Evolutionary conservation across 2,329 filamentous ascomycete species (phyloP), one percentile per base, ranked within the genome.

Genomic region (Alternaria brassicicola): DNA sequence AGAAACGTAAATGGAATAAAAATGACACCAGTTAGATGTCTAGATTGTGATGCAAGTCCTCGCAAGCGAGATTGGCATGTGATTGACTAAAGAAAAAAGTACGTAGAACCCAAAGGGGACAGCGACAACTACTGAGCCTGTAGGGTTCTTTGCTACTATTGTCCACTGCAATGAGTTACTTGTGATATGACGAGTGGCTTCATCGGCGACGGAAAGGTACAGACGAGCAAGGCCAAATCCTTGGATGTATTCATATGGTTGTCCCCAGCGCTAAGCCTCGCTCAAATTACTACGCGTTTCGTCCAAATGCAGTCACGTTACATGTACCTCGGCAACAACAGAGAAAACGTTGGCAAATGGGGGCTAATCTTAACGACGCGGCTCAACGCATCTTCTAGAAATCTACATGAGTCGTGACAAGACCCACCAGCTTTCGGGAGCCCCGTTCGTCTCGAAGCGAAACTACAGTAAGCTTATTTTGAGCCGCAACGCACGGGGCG

Each of bases 341-440:
- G 19, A 26, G 26, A 26, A 46, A 26, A 45, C 36, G 33, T 42
- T 33, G 23, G 21, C 31, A 33, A 13, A 36, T 38, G 41, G 19
- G 19, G 46, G 51, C 51, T 55, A 60, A 65, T 65, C 41, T 62
- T 42, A 57, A 57, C 39, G 50, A 53, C 55, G 53, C 55, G 61
- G 57, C 55, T 61, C 55, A 45, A 60, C 45, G 26, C 21, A 28
- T 30, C 57, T 64, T 62, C 63, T 59, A 58, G 63, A 65, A 65
- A 61, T 49, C 31, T 25, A 33, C 61, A 57, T 54, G 63, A 67
- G 50, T 63, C 63, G 59, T 49, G 42, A 33, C 4, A 2, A 19
- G 57, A 59, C 55, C 65, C 65, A 65, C 63, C 50, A 38, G 36
- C 43, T 47, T 54, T 51, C 65, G 65, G 63, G 61, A 67, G 59